Conservation (phyloP, 2,329 filamentous ascomycete species). For the Thermoascus crustaceus region DNA sequence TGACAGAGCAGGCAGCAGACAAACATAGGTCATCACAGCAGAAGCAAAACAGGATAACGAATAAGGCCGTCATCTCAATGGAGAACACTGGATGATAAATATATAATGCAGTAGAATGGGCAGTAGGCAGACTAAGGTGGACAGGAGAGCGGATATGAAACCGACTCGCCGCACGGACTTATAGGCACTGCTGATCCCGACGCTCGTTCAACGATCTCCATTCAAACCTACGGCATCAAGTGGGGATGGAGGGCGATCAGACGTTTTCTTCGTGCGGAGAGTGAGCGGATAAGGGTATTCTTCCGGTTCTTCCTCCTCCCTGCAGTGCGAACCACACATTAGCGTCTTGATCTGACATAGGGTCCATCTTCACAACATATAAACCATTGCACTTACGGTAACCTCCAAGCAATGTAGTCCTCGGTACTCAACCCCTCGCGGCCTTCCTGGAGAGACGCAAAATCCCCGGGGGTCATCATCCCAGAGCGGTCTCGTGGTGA, state of each 20-base stretch:
- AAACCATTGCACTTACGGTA: conserved; percentile 61
- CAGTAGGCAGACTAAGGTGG: too few relatives aligned
- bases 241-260: conserved; percentile 29
- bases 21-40: too few relatives aligned
- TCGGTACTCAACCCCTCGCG: conserved; percentile 89
- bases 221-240: conserved; percentile 29
- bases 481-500: conserved; percentile 83
- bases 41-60: too few relatives aligned
- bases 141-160: too few relatives aligned
- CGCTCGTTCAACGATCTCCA: conserved; percentile 8
- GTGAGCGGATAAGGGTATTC: conserved; percentile 66
- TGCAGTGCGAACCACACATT: conserved; percentile 36
- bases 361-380: conserved; percentile 4
- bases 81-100: too few relatives aligned
- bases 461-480: conserved; percentile 99
- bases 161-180: too few relatives aligned
- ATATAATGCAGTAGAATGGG: too few relatives aligned
- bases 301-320: conserved; percentile 87
- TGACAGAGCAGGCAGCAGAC: too few relatives aligned
- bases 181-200: too few relatives aligned
- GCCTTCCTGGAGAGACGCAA: conserved; percentile 90
- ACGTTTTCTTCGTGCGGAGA: conserved; percentile 43
- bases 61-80: too few relatives aligned
- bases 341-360: conserved; percentile 4
- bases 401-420: conserved; percentile 96